Conservation (phyloP, 2,329 filamentous ascomycete genomes). For the Emmonsiellopsis sp. region DNA sequence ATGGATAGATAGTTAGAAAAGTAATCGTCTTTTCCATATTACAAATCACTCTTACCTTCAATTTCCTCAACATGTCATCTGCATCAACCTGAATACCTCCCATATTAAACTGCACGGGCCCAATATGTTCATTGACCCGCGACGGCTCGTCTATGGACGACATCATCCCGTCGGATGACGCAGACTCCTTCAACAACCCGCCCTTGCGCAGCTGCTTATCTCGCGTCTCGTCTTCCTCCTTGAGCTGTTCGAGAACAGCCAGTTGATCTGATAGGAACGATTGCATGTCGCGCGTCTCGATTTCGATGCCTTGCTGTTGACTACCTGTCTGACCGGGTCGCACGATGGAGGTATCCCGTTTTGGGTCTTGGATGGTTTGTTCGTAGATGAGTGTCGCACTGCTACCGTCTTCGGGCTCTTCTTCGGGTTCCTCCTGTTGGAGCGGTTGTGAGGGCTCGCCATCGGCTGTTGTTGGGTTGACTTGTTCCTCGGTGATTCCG, state of each 20-base stretch:
- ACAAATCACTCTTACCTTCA: constrained; percentile 54
- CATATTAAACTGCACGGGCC: constrained; percentile 95
- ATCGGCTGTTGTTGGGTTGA: constrained; percentile 15
- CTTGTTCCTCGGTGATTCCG: constrained; percentile 12
- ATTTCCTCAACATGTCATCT: constrained; percentile 79
- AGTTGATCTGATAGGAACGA: constrained; percentile 67
- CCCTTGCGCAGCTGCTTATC: constrained; percentile 26
- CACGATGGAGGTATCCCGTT: constrained; percentile 51
- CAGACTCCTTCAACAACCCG: constrained; percentile 22
- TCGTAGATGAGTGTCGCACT: constrained; percentile 68
- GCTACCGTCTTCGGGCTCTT: constrained; percentile 28
- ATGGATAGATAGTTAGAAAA: constrained; percentile 1
- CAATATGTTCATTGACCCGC: constrained; percentile 68
- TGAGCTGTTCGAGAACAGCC: constrained; percentile 60
- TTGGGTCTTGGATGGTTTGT: constrained; percentile 67
- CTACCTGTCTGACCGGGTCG: constrained; percentile 37
- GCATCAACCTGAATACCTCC: constrained; percentile 94
- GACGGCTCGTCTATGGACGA: constrained; percentile 26
- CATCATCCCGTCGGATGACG: constrained; percentile 1
- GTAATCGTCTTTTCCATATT: no score
- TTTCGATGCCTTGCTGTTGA: constrained; percentile 38
- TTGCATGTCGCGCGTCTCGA: constrained; percentile 66
- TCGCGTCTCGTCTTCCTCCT: constrained; percentile 44
- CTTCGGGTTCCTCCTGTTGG: constrained; percentile 10
- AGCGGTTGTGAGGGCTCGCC: constrained; percentile 11